A percentile compares a stretch with the other conserved stretches of the same genome.
phyloP scores from a whole-genome alignment of 2,329 filamentous ascomycete species.

The Diaporthe humulicola region DNA sequence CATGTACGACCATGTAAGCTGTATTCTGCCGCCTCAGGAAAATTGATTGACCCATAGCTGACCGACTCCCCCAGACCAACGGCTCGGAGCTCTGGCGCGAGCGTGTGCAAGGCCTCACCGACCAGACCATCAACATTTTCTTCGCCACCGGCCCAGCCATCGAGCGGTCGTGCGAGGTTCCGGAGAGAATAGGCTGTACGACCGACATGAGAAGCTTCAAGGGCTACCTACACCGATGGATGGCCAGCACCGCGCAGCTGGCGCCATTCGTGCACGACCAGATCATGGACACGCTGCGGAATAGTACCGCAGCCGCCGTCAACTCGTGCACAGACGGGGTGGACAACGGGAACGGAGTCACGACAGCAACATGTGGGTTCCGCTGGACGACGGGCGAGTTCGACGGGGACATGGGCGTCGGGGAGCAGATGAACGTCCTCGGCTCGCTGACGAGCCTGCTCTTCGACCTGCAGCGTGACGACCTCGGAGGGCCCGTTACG shows the following conservation, averaged over 20 bases:
- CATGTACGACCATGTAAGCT: constrained; percentile 72
- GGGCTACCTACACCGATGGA: constrained; percentile 65
- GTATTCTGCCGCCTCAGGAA: not conserved
- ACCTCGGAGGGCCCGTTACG: constrained; percentile 48
- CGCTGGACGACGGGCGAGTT: constrained; percentile 61
- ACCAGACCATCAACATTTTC: constrained; percentile 51
- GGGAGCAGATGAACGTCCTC: constrained; percentile 66
- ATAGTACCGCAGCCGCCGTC: constrained; percentile 62
- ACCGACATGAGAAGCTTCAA: constrained; percentile 72
- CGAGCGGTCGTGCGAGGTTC: constrained; percentile 67
- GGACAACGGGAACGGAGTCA: constrained; percentile 45
- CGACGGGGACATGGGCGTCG: constrained; percentile 63
- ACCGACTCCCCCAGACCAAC: constrained; percentile 54
- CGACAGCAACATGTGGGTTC: constrained; percentile 62
- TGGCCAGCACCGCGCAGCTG: constrained; percentile 62
- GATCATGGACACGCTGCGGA: constrained; percentile 59
- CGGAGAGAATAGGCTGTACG: constrained; percentile 63
- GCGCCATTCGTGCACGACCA: constrained; percentile 59
- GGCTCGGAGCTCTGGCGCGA: constrained; percentile 64
- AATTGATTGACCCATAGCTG: not conserved
- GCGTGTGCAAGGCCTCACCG: constrained; percentile 62
- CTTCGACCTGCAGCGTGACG: constrained; percentile 46
- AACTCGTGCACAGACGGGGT: constrained; percentile 52
- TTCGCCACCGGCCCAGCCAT: constrained; percentile 55
- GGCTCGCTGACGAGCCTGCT: constrained; percentile 62